phyloP scores from a whole-genome alignment of 2,329 filamentous ascomycete genomes.

The Daldinia sp. region DNA sequence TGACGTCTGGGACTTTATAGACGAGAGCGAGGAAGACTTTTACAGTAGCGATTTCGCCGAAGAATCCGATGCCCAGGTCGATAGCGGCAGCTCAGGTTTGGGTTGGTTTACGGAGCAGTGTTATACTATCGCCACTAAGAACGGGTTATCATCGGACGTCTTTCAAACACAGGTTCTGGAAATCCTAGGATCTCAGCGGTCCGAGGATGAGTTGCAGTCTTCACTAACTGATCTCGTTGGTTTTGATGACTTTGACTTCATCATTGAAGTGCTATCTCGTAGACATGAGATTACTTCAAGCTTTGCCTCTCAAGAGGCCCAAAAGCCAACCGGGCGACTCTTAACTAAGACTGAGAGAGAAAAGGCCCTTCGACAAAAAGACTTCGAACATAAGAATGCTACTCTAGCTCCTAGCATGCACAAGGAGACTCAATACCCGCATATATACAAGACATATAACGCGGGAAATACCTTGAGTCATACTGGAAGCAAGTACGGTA shows the following conservation, averaged over 20 bases:
- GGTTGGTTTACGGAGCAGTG: slow-evolving; percentile 81
- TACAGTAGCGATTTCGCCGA: slow-evolving; percentile 75
- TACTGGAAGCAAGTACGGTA: slow-evolving; percentile 82
- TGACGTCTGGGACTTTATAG: slow-evolving; percentile 94
- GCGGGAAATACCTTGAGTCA: slow-evolving; percentile 88
- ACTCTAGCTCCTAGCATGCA: slow-evolving; percentile 77
- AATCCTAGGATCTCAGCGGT: slow-evolving; percentile 73
- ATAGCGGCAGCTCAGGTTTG: slow-evolving; percentile 61
- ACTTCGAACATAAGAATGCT: slow-evolving; percentile 85
- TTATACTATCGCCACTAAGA: slow-evolving; percentile 70
- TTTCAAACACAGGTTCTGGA: slow-evolving; percentile 82
- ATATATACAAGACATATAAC: slow-evolving; percentile 87
- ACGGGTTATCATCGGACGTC: slow-evolving; percentile 75
- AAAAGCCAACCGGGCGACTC: slow-evolving; percentile 64
- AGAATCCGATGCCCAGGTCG: slow-evolving; percentile 51
- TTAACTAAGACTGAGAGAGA: slow-evolving; percentile 83
- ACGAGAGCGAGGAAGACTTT: slow-evolving; percentile 75
- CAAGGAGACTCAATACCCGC: slow-evolving; percentile 84
- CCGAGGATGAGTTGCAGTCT: slow-evolving; percentile 91
- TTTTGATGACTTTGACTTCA: slow-evolving; percentile 92
- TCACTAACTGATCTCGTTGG: slow-evolving; percentile 89
- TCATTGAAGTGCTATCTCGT: slow-evolving; percentile 88
- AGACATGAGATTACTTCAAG: slow-evolving; percentile 73
- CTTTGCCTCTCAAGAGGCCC: slow-evolving; percentile 52
- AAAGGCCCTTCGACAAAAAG: slow-evolving; percentile 78